These are phyloP conservation scores for Penicillium brevicompactum DNA, from an alignment of 2,329 filamentous ascomycete species.

Conservation along the genomic window DNA sequence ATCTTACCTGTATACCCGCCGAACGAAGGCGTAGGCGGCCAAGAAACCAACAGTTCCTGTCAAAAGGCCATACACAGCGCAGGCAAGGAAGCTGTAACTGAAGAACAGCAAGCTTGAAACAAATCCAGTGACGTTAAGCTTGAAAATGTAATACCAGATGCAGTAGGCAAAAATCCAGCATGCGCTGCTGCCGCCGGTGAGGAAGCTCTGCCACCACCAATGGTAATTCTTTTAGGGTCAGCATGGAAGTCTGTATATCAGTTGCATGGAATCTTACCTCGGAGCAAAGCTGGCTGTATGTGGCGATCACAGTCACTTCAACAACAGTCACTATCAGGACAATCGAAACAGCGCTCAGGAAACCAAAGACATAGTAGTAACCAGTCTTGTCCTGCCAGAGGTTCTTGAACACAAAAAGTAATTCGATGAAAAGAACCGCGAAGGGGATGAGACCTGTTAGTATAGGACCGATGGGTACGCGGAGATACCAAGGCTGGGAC, in stretches of 20 bases:
- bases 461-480: conserved; percentile 64
- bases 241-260: background rate
- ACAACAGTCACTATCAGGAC: conserved; percentile 76
- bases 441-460: conserved; percentile 80
- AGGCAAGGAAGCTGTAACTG: conserved; percentile 79
- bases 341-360: conserved; percentile 71
- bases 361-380: conserved; percentile 91
- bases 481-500: conserved; percentile 72
- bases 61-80: conserved; percentile 76
- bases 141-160: conserved; percentile 79
- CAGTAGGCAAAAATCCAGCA: conserved; percentile 84
- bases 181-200: conserved; percentile 73
- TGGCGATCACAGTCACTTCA: conserved; percentile 80
- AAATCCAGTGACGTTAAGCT: conserved; percentile 78
- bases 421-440: conserved; percentile 83
- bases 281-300: conserved; percentile 78
- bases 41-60: conserved; percentile 84
- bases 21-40: conserved; percentile 79
- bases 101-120: conserved; percentile 82
- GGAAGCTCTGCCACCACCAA: conserved; percentile 92
- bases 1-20: conserved; percentile 76
- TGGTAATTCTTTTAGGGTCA: conserved; percentile 65
- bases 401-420: conserved; percentile 83
- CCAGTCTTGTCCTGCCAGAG: conserved; percentile 89
- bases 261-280: conserved; percentile 56